Base-by-base conservation (phyloP, 2,329 filamentous ascomycete genomes). In the Fusarium bactridioides region DNA sequence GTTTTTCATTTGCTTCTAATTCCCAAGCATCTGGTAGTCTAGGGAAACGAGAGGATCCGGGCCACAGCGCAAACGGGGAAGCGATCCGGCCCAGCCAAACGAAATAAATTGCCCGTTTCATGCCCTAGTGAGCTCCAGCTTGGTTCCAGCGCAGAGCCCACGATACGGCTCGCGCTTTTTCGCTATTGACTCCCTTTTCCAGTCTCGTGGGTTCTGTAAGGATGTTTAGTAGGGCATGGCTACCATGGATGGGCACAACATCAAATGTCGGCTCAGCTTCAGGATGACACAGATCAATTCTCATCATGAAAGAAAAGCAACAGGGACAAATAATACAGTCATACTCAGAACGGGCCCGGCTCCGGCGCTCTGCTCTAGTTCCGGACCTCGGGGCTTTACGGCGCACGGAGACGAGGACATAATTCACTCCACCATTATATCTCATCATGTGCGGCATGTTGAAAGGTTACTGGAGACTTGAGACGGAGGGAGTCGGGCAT, bases 81-180 rank as follows among this genome's bases (percentile, higher is more conserved):
- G 63, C 67, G 67, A 76, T 63, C 72, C 75, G 74, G 70, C 54
- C 67, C 66, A 74, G 74, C 65, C 70, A 76, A 74, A 74, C 64
- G 69, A 77, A 72, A 74, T 67, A 67, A 56, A 73, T 55, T 70
- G 58, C 75, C 75, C 70, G 74, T 77, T 76, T 77, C 64, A 63
- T 44, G 72, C 71, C 72, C 68, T 43, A 54, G 68, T 50, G 61
- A 57, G 48, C 51, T 70, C 70, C 70, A 70, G 54, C 69, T 53
- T 64, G 48, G 56, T 54, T 55, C 67, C 67, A 61, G 50, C 65
- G 73, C 75, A 66, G 61, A 58, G 72, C 72, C 57, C 75, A 64
- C 70, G 27, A 33, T 38, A 51, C 68, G 74, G 75, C 75, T 74
- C 70, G 68, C 69, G 69, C 75, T 64, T 56, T 56, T 53, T 72